Conservation (phyloP, 495 filamentous ascomycete species). For the Daldinia concentrica region DNA sequence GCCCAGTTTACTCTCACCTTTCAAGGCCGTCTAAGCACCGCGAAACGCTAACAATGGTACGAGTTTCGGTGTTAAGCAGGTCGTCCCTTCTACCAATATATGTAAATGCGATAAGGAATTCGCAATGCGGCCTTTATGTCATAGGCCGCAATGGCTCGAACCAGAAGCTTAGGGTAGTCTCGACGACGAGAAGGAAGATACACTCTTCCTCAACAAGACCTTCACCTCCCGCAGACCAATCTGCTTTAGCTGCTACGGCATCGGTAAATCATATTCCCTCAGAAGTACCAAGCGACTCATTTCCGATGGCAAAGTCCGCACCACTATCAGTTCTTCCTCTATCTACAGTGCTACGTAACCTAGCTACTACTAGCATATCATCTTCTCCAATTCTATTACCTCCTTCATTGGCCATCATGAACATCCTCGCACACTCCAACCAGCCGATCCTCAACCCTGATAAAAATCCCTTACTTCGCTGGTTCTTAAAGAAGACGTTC, state of each 20-base stretch:
- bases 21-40: background rate
- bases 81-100: conserved; percentile 35
- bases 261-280: conserved; percentile 30
- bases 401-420: conserved; percentile 74
- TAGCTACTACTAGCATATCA: conserved; percentile 81
- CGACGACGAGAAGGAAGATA: conserved; percentile 42
- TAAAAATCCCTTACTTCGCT: conserved; percentile 63
- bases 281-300: conserved; percentile 25
- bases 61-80: conserved; percentile 37
- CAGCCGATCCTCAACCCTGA: conserved; percentile 66
- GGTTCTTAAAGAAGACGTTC: conserved; percentile 76
- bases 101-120: conserved; percentile 30
- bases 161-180: conserved; percentile 17
- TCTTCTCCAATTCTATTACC: conserved; percentile 76
- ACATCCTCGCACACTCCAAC: conserved; percentile 73
- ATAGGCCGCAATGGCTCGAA: conserved; percentile 29
- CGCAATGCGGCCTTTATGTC: conserved; percentile 38
- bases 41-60: conserved; percentile 40
- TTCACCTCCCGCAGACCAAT: conserved; percentile 46
- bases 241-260: conserved; percentile 34
- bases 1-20: background rate
- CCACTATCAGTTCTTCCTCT: conserved; percentile 79
- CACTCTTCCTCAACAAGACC: conserved; percentile 55
- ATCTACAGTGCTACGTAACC: conserved; percentile 76
- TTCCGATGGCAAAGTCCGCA: conserved; percentile 48